Conservation (phyloP, 148 eudicot genomes). For the Nyssa sinensis region DNA sequence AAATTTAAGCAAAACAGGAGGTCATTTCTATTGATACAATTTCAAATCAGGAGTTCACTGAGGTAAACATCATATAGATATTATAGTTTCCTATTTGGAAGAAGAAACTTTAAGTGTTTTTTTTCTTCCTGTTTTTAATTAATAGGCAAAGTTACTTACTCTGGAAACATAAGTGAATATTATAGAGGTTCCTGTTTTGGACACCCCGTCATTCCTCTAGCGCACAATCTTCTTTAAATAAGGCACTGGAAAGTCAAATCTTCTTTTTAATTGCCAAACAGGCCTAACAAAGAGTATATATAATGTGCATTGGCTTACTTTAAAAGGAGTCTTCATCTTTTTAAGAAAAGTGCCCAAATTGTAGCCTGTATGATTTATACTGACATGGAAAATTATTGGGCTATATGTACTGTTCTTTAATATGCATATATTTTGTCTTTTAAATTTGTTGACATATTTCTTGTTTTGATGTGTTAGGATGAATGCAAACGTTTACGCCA, state of each 20-base stretch:
- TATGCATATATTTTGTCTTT: not conserved
- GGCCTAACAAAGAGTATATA: not conserved
- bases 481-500: constrained; percentile 97
- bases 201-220: too few species aligned
- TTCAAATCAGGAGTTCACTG: constrained; percentile 95
- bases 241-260: not conserved
- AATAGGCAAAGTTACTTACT: not conserved
- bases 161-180: not conserved
- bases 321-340: not conserved
- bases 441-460: constrained; percentile 24
- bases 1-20: constrained; percentile 89
- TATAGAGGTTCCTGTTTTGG: not conserved
- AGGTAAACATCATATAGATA: constrained; percentile 44
- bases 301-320: not conserved
- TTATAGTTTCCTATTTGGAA: too few species aligned
- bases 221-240: not conserved
- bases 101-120: too few species aligned
- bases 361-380: not conserved
- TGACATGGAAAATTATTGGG: not conserved
- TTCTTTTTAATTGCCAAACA: not conserved
- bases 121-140: too few species aligned
- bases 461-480: constrained; percentile 48
- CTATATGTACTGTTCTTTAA: not conserved
- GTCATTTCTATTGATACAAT: constrained; percentile 74
- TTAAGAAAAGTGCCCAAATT: too few species aligned